Base-by-base conservation (phyloP, 164 flowering plant species). In the Vitis cinerea region DNA sequence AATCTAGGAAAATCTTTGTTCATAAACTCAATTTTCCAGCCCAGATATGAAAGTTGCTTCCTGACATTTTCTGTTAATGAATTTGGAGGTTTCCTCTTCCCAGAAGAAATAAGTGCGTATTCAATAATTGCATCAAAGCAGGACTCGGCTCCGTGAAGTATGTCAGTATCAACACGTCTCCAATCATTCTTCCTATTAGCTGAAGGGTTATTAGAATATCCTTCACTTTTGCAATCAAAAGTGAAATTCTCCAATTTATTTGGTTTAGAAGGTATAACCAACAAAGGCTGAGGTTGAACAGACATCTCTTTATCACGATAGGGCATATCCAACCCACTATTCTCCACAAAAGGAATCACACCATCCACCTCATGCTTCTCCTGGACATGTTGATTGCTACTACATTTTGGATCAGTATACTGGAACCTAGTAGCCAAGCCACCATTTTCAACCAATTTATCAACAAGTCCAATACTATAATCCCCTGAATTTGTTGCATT, bases 11-110 rank as follows among this genome's bases (percentile, higher is more conserved):
- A 10, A 1, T 10, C 29, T 12, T 59, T 57, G 62, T 77, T 69
- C n/a, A 1, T 48, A 55, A 5, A 72, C 23, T 89, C 87, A 54
- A 89, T 75, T 65, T 79, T 83, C 94, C 96, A 94, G 50, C 90
- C 90, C 71, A 83, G 9, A 72, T 71, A 67, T n/a, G 49, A 65
- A 49, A 94, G 87, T 76, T 92, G 92, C 75, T 73, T 79, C 78
- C 84, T 82, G 56, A 68, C 80, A 30, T 80, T 69, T 19, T 3
- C 16, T 9, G 29, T 9, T 11, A 72, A 3, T 51, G 8, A 2
- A 37, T n/a, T 12, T 10, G 15, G 17, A 17, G 69, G 16, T 64
- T n/a, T 65, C 31, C 37, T 55, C 11, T 31, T 58, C 19, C 29
- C 9, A 9, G 1, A 4, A 14, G 14, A 1, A 16, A 14, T 10